phyloP scores from a whole-genome alignment of 495 filamentous ascomycete species.

The Neurospora terricola region DNA sequence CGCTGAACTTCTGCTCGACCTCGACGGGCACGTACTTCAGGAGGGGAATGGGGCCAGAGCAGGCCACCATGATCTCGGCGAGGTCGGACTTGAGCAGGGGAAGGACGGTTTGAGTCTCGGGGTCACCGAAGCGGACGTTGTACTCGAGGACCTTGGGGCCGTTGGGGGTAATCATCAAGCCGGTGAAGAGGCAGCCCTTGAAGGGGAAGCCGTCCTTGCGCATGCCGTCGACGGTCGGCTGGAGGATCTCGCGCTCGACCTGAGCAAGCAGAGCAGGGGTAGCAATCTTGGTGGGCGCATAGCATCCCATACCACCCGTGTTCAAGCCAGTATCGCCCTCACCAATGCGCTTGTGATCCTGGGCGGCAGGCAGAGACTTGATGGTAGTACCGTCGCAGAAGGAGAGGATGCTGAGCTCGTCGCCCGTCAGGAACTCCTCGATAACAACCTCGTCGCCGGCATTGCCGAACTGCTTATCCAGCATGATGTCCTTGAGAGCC shows the following conservation, averaged over 20 bases:
- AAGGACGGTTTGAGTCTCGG: conserved; percentile 88
- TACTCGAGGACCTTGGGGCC: conserved; percentile 89
- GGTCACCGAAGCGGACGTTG: conserved; percentile 93
- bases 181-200: conserved; percentile 83
- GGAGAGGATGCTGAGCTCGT: conserved; percentile 83
- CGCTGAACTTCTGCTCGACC: conserved; percentile 57
- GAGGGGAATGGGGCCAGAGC: conserved; percentile 60
- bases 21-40: conserved; percentile 62
- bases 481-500: conserved; percentile 83
- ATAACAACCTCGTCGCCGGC: conserved; percentile 93
- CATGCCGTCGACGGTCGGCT: conserved; percentile 88
- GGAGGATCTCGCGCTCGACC: conserved; percentile 71
- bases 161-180: conserved; percentile 83
- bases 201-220: conserved; percentile 70
- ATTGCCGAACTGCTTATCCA: conserved; percentile 72
- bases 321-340: conserved; percentile 90
- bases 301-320: conserved; percentile 97
- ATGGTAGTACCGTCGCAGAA: conserved; percentile 88
- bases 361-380: conserved; percentile 76
- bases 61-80: conserved; percentile 83
- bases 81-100: conserved; percentile 81
- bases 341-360: conserved; percentile 91
- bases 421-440: conserved; percentile 85
- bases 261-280: conserved; percentile 62
- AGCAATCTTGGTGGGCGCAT: conserved; percentile 81